A percentile compares a stretch with the other conserved stretches of the same genome.
These are phyloP conservation scores for Luzula sylvatica DNA, from an alignment of 176 grass and related monocot genomes.

Conservation along the genomic window DNA sequence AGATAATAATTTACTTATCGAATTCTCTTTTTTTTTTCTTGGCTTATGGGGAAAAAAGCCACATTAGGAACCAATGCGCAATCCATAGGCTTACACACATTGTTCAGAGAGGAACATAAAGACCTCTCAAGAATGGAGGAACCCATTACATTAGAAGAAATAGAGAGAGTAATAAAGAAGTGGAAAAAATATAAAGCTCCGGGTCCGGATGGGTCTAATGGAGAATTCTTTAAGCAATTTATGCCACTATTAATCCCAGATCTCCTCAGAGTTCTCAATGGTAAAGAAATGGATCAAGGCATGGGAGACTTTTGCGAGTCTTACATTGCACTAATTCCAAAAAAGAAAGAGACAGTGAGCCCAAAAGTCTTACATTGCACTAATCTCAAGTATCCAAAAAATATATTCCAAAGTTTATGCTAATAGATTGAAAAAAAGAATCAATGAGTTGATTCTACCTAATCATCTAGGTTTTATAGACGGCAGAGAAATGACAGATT, in stretches of 20 bases:
- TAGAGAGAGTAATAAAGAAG: no score
- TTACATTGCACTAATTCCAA: neutral
- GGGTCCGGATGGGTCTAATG: neutral
- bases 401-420: neutral
- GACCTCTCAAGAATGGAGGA: no score
- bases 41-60: no score
- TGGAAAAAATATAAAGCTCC: neutral
- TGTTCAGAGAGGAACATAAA: no score
- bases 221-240: neutral
- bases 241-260: neutral
- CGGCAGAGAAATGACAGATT: neutral
- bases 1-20: no score
- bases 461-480: neutral
- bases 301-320: neutral
- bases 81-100: no score
- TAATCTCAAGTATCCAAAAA: neutral
- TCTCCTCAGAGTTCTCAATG: neutral
- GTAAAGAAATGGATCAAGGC: neutral
- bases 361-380: conserved; percentile 4
- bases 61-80: no score
- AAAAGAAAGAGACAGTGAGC: neutral
- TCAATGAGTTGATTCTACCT: neutral
- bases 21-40: no score
- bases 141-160: no score
- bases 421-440: neutral